phyloP scores from a whole-genome alignment of 805 yeast genomes.

The Crinitomyces ghanaensis region DNA sequence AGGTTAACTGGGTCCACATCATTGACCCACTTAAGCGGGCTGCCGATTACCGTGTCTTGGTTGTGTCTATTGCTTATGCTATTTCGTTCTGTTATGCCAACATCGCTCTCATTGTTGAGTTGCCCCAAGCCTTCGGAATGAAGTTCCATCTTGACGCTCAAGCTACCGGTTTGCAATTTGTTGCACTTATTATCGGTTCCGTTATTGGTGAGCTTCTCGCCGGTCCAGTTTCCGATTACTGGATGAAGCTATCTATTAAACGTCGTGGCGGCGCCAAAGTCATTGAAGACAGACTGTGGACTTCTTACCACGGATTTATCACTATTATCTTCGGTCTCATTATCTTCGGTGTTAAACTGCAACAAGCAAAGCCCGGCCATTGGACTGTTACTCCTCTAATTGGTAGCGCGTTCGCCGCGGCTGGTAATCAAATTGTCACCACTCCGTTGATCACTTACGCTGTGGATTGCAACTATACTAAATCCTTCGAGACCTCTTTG shows the following conservation, averaged over 20 bases:
- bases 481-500: slow-evolving; percentile 19
- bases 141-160: slow-evolving; percentile 19
- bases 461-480: slow-evolving; percentile 15
- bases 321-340: slow-evolving; percentile 19
- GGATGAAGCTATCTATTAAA: slow-evolving; percentile 16
- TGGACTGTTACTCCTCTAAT: slow-evolving; percentile 21
- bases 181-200: slow-evolving; percentile 20
- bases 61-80: slow-evolving; percentile 17
- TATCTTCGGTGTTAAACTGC: slow-evolving; percentile 17
- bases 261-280: slow-evolving; percentile 4
- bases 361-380: slow-evolving; percentile 12
- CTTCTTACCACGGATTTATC: slow-evolving; percentile 19
- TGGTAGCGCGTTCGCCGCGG: slow-evolving; percentile 19
- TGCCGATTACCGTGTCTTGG: slow-evolving; percentile 6
- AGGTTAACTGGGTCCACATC: slow-evolving; percentile 2
- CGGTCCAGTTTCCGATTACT: slow-evolving; percentile 21
- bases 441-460: slow-evolving; percentile 20
- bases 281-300: slow-evolving; percentile 18
- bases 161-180: slow-evolving; percentile 21
- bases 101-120: slow-evolving; percentile 20
- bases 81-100: slow-evolving; percentile 20
- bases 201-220: slow-evolving; percentile 21
- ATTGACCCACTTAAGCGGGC: slow-evolving; percentile 5
- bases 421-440: slow-evolving; percentile 21
- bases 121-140: slow-evolving; percentile 18